Conservation (phyloP, 2,329 filamentous ascomycete species). For the Microdochium trichocladiopsis region DNA sequence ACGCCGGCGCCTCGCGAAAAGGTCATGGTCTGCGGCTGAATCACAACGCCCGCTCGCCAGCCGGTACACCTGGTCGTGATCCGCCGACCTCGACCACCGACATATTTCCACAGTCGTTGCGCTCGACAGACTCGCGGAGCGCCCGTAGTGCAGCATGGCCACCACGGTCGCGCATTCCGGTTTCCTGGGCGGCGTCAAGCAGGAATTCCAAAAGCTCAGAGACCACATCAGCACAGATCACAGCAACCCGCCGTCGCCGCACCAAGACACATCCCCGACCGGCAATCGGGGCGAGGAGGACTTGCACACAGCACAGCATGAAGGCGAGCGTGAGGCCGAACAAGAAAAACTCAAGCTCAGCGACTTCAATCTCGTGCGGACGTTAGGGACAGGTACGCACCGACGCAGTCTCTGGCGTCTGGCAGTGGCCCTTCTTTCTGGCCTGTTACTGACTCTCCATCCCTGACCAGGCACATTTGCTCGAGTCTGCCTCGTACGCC, state of each 20-base stretch:
- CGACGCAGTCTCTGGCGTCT: not conserved
- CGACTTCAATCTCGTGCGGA: slow-evolving; percentile 69
- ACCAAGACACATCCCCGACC: not conserved
- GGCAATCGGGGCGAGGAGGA: not conserved
- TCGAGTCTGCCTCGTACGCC: slow-evolving; percentile 69
- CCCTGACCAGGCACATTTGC: slow-evolving; percentile 64
- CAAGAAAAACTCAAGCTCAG: slow-evolving; percentile 30
- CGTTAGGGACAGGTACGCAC: slow-evolving; percentile 63
- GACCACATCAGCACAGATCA: not conserved
- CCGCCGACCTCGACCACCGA: no score
- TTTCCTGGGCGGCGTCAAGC: not conserved
- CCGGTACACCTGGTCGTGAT: no score
- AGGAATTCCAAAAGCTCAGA: not conserved
- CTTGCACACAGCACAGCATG: not conserved
- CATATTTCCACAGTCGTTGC: no score
- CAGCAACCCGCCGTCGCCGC: not conserved
- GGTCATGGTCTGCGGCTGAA: no score
- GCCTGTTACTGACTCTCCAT: not conserved
- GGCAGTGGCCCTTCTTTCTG: not conserved
- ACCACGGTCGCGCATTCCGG: not conserved
- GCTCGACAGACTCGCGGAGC: no score
- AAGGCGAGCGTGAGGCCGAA: not conserved
- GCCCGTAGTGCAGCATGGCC: no score
- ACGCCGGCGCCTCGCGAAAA: no score
- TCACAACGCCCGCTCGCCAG: no score